Base-by-base conservation (phyloP, 306 rosid genomes). In the Chamaecrista fasciculata region DNA sequence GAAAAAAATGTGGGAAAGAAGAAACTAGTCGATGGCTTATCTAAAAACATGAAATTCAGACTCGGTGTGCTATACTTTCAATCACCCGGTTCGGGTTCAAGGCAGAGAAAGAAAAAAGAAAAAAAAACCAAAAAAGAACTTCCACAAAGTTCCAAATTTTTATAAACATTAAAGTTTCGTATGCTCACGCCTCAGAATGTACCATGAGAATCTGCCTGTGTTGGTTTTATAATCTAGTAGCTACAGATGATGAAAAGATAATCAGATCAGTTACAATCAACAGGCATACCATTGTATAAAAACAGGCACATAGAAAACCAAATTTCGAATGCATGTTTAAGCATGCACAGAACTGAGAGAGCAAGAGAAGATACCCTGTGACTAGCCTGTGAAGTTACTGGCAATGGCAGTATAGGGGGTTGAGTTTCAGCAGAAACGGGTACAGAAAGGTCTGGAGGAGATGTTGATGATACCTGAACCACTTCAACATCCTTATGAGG, bases 361-460 rank as follows among this genome's bases (percentile, higher is more conserved):
- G 64, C 33, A 21, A 70, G 18, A 49, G 51, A 28, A 39, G 36
- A 61, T 69, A 86, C 98, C 91, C 79, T 86, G 43, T 80, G 86
- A 62, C 25, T 60, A 25, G 82, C 77, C 69, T 67, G 79, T 24
- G 90, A 79, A 61, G 80, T 75, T 36, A 48, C 77, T 8, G 96
- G 97, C 66, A 90, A 70, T 8, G 96, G 96, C 79, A 93, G 76
- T 75, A 90, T 86, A 16, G 97, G 97, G 4, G 94, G 96, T 72
- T 86, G 96, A 52, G 81, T 40, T 71, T 85, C 94, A 18, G 94
- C 50, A n/a, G 81, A 69, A 63, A 84, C 83, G 0, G 86, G 76
- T 36, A 74, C 58, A 28, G 85, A 36, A 15, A 75, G 80, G 42
- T 86, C 96, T n/a, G 86, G 69, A 61, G 86, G 20, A n/a, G 74